phyloP scores from a whole-genome alignment of 1,284 basidiomycete genomes.

The Malassezia brasiliensis region DNA sequence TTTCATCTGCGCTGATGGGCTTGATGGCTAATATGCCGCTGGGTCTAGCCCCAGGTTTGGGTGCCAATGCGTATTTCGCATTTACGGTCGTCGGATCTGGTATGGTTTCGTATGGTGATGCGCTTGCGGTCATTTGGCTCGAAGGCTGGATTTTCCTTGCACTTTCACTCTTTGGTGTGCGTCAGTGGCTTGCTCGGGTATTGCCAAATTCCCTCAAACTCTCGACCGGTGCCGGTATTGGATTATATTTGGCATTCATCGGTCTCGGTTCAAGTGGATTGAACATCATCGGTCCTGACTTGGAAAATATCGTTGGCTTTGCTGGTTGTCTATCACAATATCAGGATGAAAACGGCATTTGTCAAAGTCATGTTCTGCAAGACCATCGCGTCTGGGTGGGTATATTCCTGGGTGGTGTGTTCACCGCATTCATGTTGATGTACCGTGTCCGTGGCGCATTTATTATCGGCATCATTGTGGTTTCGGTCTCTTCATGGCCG shows the following conservation, averaged over 20 bases:
- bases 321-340: slow-evolving; percentile 58
- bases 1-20: slow-evolving; percentile 72
- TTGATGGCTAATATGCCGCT: slow-evolving; percentile 73
- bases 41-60: slow-evolving; percentile 53
- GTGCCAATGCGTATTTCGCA: slow-evolving; percentile 76
- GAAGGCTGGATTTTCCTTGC: slow-evolving; percentile 71
- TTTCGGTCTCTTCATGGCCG: slow-evolving; percentile 80
- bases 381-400: slow-evolving; percentile 78
- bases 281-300: slow-evolving; percentile 66
- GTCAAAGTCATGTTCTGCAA: slow-evolving; percentile 60
- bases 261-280: slow-evolving; percentile 60
- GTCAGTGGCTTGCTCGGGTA: slow-evolving; percentile 78
- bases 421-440: slow-evolving; percentile 57
- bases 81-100: slow-evolving; percentile 80
- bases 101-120: slow-evolving; percentile 66
- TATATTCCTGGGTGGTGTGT: slow-evolving; percentile 71
- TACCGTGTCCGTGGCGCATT: slow-evolving; percentile 77
- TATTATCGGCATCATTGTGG: slow-evolving; percentile 67
- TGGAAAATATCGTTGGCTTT: slow-evolving; percentile 64
- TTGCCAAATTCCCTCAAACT: slow-evolving; percentile 78
- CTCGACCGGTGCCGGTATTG: slow-evolving; percentile 75
- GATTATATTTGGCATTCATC: slow-evolving; percentile 58
- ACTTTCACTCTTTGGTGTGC: slow-evolving; percentile 70
- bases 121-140: slow-evolving; percentile 67
- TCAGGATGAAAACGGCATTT: slow-evolving; percentile 53